Conservation (phyloP, 1,284 basidiomycete species). For the Apiotrichum sp. region DNA sequence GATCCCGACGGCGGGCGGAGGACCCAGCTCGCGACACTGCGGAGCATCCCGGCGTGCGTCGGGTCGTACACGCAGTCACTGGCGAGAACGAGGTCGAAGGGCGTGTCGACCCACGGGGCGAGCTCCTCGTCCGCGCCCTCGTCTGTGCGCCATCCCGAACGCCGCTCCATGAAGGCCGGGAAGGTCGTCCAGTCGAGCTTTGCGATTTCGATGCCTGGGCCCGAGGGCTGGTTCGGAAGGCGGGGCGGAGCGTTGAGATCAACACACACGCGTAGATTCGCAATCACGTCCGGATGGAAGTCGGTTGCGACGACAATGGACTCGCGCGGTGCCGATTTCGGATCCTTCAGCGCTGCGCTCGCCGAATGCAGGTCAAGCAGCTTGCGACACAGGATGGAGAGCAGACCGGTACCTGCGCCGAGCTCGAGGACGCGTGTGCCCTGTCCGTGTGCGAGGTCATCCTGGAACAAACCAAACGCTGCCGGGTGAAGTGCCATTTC, state of each 20-base stretch:
- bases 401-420: slow-evolving; percentile 79
- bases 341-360: neutral
- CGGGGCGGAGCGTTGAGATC: slow-evolving; percentile 53
- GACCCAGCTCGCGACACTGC: slow-evolving; percentile 39
- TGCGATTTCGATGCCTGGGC: slow-evolving; percentile 47
- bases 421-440: slow-evolving; percentile 64
- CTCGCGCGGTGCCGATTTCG: neutral
- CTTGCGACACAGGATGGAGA: slow-evolving; percentile 59
- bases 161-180: slow-evolving; percentile 26
- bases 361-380: slow-evolving; percentile 50
- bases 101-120: slow-evolving; percentile 16
- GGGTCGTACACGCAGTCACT: slow-evolving; percentile 47
- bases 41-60: slow-evolving; percentile 42
- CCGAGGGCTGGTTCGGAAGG: slow-evolving; percentile 6
- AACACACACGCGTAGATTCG: slow-evolving; percentile 66
- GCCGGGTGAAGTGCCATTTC: slow-evolving; percentile 60
- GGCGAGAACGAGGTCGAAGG: slow-evolving; percentile 44
- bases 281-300: slow-evolving; percentile 66
- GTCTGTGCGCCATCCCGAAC: neutral
- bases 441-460: slow-evolving; percentile 26
- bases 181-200: slow-evolving; percentile 67
- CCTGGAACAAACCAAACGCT: slow-evolving; percentile 30
- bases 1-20: slow-evolving; percentile 30
- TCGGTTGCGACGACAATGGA: slow-evolving; percentile 64
- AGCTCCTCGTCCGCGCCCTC: slow-evolving; percentile 20